phyloP scores from a whole-genome alignment of 768 basidiomycete species.

The Paxillus rubicundulus region DNA sequence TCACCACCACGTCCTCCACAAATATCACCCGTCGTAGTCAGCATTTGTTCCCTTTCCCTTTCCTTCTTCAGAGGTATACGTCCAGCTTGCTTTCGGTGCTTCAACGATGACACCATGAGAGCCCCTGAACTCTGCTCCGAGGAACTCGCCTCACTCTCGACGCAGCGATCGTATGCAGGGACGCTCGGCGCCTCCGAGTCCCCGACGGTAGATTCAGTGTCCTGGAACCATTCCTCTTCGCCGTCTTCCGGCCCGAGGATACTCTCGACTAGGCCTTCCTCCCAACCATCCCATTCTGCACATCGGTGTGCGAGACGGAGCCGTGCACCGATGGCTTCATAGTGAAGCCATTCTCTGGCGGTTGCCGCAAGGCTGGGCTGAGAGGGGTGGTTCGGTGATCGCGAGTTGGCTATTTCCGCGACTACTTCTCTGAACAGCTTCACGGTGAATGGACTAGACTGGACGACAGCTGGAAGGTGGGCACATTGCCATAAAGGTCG shows the following conservation, averaged over 20 bases:
- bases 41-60: slow-evolving; percentile 65
- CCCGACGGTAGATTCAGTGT: slow-evolving; percentile 27
- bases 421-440: slow-evolving; percentile 70
- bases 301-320: slow-evolving; percentile 78
- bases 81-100: slow-evolving; percentile 37
- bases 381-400: slow-evolving; percentile 18
- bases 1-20: slow-evolving; percentile 81
- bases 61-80: slow-evolving; percentile 57
- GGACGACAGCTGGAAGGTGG: slow-evolving; percentile 77
- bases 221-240: slow-evolving; percentile 70
- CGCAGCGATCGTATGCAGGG: neutral
- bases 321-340: slow-evolving; percentile 62
- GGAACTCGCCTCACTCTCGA: neutral
- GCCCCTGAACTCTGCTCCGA: slow-evolving; percentile 19
- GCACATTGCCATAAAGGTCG: slow-evolving; percentile 84
- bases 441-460: slow-evolving; percentile 71
- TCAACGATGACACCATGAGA: slow-evolving; percentile 25
- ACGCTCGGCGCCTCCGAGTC: slow-evolving; percentile 19
- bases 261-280: slow-evolving; percentile 75
- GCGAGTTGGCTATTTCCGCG: slow-evolving; percentile 39
- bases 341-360: slow-evolving; percentile 70
- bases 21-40: slow-evolving; percentile 70
- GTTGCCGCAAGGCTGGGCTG: slow-evolving; percentile 39
- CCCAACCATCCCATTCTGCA: slow-evolving; percentile 90
- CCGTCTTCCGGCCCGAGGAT: slow-evolving; percentile 71